A percentile compares a stretch with the other conserved stretches of the same genome.
These are phyloP conservation scores for Cystofilobasidium macerans DNA, from an alignment of 768 basidiomycete species.

Conservation along the genomic window DNA sequence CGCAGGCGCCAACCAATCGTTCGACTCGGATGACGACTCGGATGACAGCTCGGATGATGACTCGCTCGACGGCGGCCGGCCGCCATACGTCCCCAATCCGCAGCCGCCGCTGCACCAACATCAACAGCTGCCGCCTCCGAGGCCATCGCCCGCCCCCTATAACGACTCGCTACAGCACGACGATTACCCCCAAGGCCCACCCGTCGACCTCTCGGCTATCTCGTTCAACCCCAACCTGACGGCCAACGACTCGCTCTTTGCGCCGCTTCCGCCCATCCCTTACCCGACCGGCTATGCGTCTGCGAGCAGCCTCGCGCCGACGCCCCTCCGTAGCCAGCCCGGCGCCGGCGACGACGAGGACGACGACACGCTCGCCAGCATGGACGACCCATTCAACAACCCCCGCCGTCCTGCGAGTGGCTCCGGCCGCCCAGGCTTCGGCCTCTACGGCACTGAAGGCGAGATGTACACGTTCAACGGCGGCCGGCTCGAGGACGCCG, in stretches of 20 bases:
- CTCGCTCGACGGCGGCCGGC: no score
- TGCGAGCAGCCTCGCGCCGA: no score
- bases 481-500: conserved; percentile 11
- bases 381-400: conserved; percentile 4
- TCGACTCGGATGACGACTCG: conserved; percentile 5
- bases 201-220: neutral
- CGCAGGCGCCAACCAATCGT: neutral
- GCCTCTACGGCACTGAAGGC: conserved; percentile 5
- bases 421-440: neutral
- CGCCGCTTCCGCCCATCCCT: conserved; percentile 3
- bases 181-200: neutral
- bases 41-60: neutral
- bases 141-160: neutral
- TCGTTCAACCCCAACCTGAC: conserved; percentile 11
- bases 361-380: neutral
- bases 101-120: neutral
- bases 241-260: conserved; percentile 11
- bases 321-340: neutral
- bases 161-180: no score
- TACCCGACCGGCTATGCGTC: conserved; percentile 5
- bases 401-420: neutral
- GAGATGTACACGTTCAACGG: conserved; percentile 25
- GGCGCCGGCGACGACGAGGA: neutral
- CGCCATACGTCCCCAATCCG: no score
- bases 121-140: neutral